Conservation (phyloP, 257 asterid species). For the Craterostigma plantagineum region DNA sequence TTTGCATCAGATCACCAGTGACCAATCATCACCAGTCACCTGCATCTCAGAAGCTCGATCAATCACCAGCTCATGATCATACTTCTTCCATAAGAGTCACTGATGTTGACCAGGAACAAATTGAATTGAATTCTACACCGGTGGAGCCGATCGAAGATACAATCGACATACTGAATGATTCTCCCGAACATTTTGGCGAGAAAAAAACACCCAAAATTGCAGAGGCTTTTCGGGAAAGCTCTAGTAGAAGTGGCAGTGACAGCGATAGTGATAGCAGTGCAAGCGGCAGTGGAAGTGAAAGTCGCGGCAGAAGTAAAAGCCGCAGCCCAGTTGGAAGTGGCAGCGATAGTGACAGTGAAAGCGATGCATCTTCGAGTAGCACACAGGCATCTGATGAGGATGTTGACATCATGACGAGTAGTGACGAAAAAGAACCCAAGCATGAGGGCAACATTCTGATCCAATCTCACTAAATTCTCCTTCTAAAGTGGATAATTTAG, state of each 20-base stretch:
- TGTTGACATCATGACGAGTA: conserved; percentile 70
- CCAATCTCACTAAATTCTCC: conserved; percentile 28
- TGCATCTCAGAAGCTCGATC: conserved; percentile 30
- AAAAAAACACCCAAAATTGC: conserved; percentile 30
- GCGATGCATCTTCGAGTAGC: conserved; percentile 74
- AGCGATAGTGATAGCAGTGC: conserved; percentile 58
- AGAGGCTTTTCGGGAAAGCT: conserved; percentile 40
- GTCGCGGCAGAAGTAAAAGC: conserved; percentile 57
- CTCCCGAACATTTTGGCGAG: conserved; percentile 32
- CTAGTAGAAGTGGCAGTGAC: conserved; percentile 49
- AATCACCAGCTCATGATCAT: conserved; percentile 26
- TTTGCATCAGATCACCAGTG: conserved; percentile 51
- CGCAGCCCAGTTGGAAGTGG: conserved; percentile 57
- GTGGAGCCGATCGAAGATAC: conserved; percentile 27
- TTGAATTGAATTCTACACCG: conserved; percentile 26
- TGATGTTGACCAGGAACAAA: conserved; percentile 31
- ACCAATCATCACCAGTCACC: conserved; percentile 26
- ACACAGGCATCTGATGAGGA: conserved; percentile 90
- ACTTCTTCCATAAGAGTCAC: conserved; percentile 19
- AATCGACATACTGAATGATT: conserved; percentile 20
- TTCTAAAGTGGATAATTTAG: conserved; percentile 22
- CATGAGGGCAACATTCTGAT: conserved; percentile 28
- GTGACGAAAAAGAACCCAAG: conserved; percentile 43
- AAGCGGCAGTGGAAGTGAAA: conserved; percentile 48
- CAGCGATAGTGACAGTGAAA: conserved; percentile 65